A percentile compares a stretch with the other conserved stretches of the same genome.
Evolutionary conservation across 2,329 filamentous ascomycete species (phyloP).

Genomic region (Emmonsia crescens): DNA sequence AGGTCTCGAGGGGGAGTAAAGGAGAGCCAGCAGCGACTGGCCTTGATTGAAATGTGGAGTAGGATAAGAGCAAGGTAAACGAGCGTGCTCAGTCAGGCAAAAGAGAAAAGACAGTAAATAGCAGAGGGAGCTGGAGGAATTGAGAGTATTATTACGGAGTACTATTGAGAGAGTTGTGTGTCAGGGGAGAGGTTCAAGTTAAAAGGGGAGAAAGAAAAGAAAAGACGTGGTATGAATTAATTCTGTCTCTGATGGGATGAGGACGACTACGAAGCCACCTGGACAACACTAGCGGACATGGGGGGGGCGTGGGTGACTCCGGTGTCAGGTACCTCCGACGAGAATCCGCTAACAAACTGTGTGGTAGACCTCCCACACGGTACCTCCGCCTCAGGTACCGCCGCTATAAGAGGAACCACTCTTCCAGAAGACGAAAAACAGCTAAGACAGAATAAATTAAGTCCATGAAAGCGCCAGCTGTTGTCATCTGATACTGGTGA

Average conservation of each 20-base stretch:
- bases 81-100: background rate
- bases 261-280: background rate
- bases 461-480: background rate
- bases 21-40: background rate
- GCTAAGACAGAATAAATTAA: background rate
- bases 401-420: background rate
- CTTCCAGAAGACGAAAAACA: background rate
- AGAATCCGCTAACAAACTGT: background rate
- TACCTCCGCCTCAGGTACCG: background rate
- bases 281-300: background rate
- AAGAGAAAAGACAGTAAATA: background rate
- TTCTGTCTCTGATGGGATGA: background rate
- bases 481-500: constrained; percentile 2
- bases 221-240: background rate
- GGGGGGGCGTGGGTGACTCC: background rate
- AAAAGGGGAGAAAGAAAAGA: background rate
- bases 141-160: background rate
- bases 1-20: background rate
- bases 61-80: background rate
- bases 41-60: background rate
- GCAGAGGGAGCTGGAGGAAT: background rate
- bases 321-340: background rate
- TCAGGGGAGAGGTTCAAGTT: background rate
- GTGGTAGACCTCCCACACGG: background rate
- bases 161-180: background rate